Percentiles rank a stretch among this genome's conserved stretches.
phyloP scores from a whole-genome alignment of 768 basidiomycete species.

The Rhizopogon salebrosus region DNA sequence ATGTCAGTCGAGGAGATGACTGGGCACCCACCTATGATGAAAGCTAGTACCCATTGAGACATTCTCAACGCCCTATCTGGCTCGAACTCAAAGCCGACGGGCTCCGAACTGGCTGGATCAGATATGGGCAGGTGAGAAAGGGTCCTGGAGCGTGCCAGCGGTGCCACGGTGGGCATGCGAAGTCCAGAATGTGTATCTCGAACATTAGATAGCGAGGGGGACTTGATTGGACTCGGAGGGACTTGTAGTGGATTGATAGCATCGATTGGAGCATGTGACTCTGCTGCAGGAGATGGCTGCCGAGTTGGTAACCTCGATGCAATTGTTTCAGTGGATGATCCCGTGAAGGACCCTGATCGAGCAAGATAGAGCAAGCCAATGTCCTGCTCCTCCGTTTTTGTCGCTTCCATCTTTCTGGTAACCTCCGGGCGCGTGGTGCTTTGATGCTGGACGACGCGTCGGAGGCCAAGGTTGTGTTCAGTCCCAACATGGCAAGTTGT shows the following conservation, averaged over 20 bases:
- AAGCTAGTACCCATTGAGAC: slow-evolving; percentile 61
- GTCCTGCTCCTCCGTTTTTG: slow-evolving; percentile 23
- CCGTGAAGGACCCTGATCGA: slow-evolving; percentile 16
- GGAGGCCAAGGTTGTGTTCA: background rate
- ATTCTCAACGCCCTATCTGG: slow-evolving; percentile 43
- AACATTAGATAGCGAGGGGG: slow-evolving; percentile 30
- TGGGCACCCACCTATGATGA: slow-evolving; percentile 51
- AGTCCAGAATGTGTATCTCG: slow-evolving; percentile 12
- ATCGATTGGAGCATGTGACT: slow-evolving; percentile 4
- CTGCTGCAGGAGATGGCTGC: slow-evolving; percentile 10
- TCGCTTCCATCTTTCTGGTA: slow-evolving; percentile 1
- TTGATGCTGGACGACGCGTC: background rate
- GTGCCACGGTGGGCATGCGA: background rate
- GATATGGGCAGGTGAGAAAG: slow-evolving; percentile 34
- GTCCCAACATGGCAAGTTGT: background rate
- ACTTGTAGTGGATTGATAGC: background rate
- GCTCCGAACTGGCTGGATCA: slow-evolving; percentile 28
- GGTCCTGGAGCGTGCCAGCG: slow-evolving; percentile 41
- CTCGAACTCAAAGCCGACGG: slow-evolving; percentile 43
- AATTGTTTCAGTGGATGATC: slow-evolving; percentile 19
- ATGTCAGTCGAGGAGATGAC: background rate
- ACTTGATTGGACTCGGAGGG: slow-evolving; percentile 18
- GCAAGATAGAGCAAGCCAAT: slow-evolving; percentile 21
- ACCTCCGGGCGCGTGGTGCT: background rate
- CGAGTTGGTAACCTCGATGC: slow-evolving; percentile 14